Percentiles rank a stretch among this genome's conserved stretches.
Evolutionary conservation across 2,329 filamentous ascomycete genomes (phyloP).

Genomic region (Talaromyces sp.): DNA sequence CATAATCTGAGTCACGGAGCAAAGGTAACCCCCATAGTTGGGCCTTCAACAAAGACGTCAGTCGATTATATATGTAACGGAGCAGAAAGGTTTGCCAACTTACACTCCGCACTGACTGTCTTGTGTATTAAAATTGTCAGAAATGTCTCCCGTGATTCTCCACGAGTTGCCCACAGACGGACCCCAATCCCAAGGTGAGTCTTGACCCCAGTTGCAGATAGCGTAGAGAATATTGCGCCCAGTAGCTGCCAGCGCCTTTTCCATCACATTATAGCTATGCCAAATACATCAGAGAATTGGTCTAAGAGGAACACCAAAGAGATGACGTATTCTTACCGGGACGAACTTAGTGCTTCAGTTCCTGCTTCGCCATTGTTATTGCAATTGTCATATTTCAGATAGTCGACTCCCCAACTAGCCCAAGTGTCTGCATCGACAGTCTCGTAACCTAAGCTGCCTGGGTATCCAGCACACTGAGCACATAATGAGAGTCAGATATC

Average conservation of each 20-base stretch:
- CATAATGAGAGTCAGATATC: too few species aligned
- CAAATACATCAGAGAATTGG: too few species aligned
- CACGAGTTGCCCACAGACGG: conserved; percentile 32
- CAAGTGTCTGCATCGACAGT: conserved; percentile 37
- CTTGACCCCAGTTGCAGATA: conserved; percentile 48
- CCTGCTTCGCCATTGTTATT: conserved; percentile 16
- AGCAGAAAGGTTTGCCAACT: too few species aligned
- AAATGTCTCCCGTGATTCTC: conserved; percentile 37
- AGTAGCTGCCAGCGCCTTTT: conserved; percentile 39
- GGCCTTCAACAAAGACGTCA: too few species aligned
- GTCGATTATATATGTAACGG: too few species aligned
- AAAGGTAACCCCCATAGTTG: too few species aligned
- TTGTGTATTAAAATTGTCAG: conserved; percentile 12
- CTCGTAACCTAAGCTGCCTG: conserved; percentile 38
- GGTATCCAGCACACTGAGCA: conserved; percentile 40
- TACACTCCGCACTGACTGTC: too few species aligned
- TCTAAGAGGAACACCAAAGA: conserved; percentile 17
- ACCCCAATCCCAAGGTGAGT: conserved; percentile 23
- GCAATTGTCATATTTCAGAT: conserved; percentile 47
- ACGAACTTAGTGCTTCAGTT: too few species aligned
- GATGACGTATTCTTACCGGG: too few species aligned
- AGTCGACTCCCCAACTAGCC: conserved; percentile 35
- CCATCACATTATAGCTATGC: conserved; percentile 44
- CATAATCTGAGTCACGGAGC: too few species aligned
- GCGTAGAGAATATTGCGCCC: conserved; percentile 42